A percentile compares a stretch with the other conserved stretches of the same genome.
Evolutionary conservation across 1,139 yeast genomes (phyloP).

Genomic region (Protomyces macrosporus): DNA sequence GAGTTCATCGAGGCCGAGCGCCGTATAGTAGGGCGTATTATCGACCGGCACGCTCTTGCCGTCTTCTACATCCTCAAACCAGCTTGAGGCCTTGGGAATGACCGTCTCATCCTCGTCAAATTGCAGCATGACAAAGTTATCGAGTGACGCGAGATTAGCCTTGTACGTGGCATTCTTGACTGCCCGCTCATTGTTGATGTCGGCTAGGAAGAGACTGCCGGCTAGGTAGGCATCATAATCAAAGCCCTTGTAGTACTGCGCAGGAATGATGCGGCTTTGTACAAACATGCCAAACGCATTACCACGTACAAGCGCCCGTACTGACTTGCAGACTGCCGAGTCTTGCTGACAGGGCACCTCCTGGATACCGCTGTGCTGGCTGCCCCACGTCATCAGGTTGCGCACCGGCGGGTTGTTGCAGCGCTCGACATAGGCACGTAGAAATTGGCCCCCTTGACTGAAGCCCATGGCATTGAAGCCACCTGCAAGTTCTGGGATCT

Average conservation of each 20-base stretch:
- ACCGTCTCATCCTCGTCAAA: conserved; percentile 61
- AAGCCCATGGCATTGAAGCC: conserved; percentile 77
- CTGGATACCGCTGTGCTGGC: conserved; percentile 69
- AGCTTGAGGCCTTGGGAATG: conserved; percentile 55
- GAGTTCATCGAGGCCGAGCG: conserved; percentile 56
- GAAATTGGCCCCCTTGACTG: conserved; percentile 75
- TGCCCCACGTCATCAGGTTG: conserved; percentile 66
- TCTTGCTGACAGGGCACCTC: conserved; percentile 61
- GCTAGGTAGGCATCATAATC: conserved; percentile 48
- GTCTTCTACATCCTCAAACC: conserved; percentile 52
- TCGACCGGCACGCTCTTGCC: conserved; percentile 46
- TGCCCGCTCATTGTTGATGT: conserved; percentile 57
- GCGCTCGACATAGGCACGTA: conserved; percentile 59
- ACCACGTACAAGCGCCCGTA: conserved; percentile 49
- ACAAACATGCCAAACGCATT: conserved; percentile 59
- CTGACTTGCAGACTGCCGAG: conserved; percentile 58
- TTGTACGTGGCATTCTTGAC: conserved; percentile 42
- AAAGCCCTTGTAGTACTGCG: conserved; percentile 62
- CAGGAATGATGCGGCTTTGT: conserved; percentile 59
- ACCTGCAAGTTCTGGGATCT: conserved; percentile 43
- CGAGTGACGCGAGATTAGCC: conserved; percentile 44
- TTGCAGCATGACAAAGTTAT: conserved; percentile 54
- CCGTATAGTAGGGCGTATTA: conserved; percentile 49
- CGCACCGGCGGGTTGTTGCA: conserved; percentile 50
- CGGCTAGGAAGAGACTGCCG: conserved; percentile 55